Base-by-base conservation (phyloP, 495 filamentous ascomycete genomes). In the Aspergillus indologenus region DNA sequence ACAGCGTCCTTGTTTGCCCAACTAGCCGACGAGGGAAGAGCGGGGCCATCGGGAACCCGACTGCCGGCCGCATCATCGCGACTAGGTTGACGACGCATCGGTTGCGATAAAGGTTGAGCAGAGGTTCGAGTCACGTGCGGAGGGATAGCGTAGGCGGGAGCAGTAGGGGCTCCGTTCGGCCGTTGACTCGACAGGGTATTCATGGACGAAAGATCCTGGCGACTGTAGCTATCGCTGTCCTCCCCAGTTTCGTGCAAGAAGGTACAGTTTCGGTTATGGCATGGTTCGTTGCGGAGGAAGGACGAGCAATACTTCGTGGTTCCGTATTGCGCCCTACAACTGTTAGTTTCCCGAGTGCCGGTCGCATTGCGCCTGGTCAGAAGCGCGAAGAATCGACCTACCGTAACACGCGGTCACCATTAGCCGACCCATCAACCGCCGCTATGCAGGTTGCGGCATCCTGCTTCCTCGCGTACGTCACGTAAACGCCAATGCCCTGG, bases 301-400 rank as follows among this genome's bases (percentile, higher is more conserved):
- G 94, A 94, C 0, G 94, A 98, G 73, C 94, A 99, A 70, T 99
- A 99, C 71, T 99, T 99, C 2, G 95, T 99, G 8, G 95, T 99
- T 20, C 95, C 95, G 54, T 95, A 90, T 71, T 98, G 95, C 5
- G 95, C 95, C 67, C 93, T 87, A 53, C 22, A 53, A 5, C 14
- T 29, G 61, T 79, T 58, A 80, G 66, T 29, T 44, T 19, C 61
- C 18, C 18, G 12, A 21, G 4, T 6, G 5, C 11, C 19, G 18
- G 12, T 11, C 18, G 21, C 6, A 19, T 17, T 20, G 11, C n/a
- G 11, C 31, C 31, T 8, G 21, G 31, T 12, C 15, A 31, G 42
- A 14, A 20, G 18, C 3, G 29, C 1, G 47, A 24, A 63, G 54
- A 26, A 45, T 63, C 67, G 53, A 49, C 64, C 29, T 72, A 86